phyloP scores from a whole-genome alignment of 1,284 basidiomycete genomes.

The Vanrija sp. region DNA sequence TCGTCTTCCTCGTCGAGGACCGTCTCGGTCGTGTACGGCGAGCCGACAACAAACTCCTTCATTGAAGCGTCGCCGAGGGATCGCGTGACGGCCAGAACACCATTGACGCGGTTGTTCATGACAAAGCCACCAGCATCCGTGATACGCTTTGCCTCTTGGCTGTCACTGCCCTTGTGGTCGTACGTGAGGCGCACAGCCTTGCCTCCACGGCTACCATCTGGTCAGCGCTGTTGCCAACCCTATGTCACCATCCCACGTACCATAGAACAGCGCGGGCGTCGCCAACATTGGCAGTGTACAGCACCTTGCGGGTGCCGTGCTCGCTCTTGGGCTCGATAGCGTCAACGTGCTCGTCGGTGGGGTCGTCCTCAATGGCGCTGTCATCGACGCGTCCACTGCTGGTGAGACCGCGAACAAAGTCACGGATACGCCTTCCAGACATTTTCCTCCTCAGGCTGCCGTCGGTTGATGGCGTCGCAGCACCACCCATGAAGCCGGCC shows the following conservation, averaged over 20 bases:
- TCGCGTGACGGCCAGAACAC: constrained; percentile 90
- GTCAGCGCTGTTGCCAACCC: not conserved
- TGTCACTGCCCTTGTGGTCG: constrained; percentile 97
- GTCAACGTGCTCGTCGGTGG: constrained; percentile 38
- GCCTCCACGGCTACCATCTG: constrained; percentile 62
- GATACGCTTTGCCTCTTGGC: constrained; percentile 95
- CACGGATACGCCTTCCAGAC: constrained; percentile 40
- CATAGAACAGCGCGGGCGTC: constrained; percentile 51
- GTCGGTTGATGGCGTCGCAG: constrained; percentile 12
- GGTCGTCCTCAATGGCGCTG: constrained; percentile 25
- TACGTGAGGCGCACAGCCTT: constrained; percentile 92
- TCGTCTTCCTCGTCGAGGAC: constrained; percentile 85
- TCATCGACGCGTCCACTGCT: constrained; percentile 24
- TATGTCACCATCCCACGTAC: constrained; percentile 20
- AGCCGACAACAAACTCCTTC: constrained; percentile 99
- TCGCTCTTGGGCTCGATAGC: constrained; percentile 41
- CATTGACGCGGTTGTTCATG: constrained; percentile 96
- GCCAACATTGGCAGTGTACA: constrained; percentile 96
- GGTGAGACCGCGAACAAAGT: constrained; percentile 47
- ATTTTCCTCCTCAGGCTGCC: constrained; percentile 28
- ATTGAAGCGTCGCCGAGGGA: constrained; percentile 95
- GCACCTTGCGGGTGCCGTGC: constrained; percentile 60
- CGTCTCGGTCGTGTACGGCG: constrained; percentile 97
- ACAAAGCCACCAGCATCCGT: constrained; percentile 97
- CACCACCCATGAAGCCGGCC: constrained; percentile 21